These are phyloP conservation scores for Coccomyxa sp. DNA, from an alignment of 139 green algal species.

Conservation along the genomic window DNA sequence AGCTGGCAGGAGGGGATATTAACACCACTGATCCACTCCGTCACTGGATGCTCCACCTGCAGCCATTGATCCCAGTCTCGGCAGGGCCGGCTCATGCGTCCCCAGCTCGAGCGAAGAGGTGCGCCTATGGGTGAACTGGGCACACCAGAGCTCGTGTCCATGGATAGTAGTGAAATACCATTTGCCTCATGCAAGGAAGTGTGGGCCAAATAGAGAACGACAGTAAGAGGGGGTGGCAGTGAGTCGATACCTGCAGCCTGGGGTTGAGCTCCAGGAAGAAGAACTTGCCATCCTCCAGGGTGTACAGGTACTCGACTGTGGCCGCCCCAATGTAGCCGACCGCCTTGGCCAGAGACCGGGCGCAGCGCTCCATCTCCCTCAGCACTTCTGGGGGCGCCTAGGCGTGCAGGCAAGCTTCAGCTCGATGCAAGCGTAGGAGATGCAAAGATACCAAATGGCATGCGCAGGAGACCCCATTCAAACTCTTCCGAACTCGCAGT, in stretches of 20 bases:
- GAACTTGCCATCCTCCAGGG: conserved; percentile 72
- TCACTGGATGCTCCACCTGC: conserved; percentile 98
- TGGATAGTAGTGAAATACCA: too few relatives aligned
- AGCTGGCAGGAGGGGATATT: conserved; percentile 95
- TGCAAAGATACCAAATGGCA: too few relatives aligned
- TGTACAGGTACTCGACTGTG: conserved; percentile 97
- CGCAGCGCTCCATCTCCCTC: conserved; percentile 79
- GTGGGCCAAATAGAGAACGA: too few relatives aligned
- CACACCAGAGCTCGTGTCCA: too few relatives aligned
- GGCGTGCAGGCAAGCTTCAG: neutral
- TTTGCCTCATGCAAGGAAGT: too few relatives aligned
- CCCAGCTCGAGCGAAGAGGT: too few relatives aligned
- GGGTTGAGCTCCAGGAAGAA: conserved; percentile 99
- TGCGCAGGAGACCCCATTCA: too few relatives aligned
- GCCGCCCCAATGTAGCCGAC: conserved; percentile 92
- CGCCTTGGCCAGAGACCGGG: conserved; percentile 76
- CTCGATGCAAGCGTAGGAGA: too few relatives aligned
- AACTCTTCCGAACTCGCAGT: neutral
- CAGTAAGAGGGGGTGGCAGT: too few relatives aligned
- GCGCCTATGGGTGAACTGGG: too few relatives aligned
- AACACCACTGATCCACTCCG: conserved; percentile 90
- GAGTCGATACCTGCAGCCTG: conserved; percentile 75
- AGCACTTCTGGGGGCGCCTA: conserved; percentile 39
- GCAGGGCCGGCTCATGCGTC: too few relatives aligned
- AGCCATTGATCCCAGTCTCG: too few relatives aligned